Conservation (phyloP, 169 alveolate species). For the Plasmodium gaboni region DNA sequence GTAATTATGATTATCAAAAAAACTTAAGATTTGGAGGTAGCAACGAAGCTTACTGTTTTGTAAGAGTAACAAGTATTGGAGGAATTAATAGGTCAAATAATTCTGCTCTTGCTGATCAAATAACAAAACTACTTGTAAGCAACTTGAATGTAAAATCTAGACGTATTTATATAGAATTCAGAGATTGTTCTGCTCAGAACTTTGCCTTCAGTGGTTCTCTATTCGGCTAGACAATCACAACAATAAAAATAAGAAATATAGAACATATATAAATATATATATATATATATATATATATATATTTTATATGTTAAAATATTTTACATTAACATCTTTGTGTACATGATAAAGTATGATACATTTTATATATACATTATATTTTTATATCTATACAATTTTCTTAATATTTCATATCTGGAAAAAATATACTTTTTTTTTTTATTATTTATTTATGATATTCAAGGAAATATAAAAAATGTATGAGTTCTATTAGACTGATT, state of each 20-base stretch:
- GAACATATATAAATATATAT: neutral
- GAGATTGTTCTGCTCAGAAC: conserved; percentile 43
- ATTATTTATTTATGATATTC: no score
- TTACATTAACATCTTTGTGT: no score
- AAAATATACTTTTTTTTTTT: no score
- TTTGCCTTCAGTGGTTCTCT: conserved; percentile 60
- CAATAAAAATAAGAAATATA: neutral
- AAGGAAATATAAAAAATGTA: no score
- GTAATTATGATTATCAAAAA: conserved; percentile 66
- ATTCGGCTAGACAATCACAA: conserved; percentile 15
- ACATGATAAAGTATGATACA: no score
- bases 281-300: neutral
- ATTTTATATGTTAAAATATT: neutral
- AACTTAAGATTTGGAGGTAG: conserved; percentile 35
- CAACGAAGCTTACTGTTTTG: conserved; percentile 49
- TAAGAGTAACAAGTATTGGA: conserved; percentile 50
- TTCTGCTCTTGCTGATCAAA: conserved; percentile 42
- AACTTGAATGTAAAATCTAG: conserved; percentile 34
- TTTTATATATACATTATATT: no score
- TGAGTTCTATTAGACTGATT: no score
- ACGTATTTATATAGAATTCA: conserved; percentile 39
- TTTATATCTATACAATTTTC: no score
- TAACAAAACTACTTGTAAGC: conserved; percentile 24
- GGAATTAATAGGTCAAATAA: conserved; percentile 55
- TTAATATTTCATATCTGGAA: no score